Conservation (phyloP, 106 monocot species). For the Allium sativum region DNA sequence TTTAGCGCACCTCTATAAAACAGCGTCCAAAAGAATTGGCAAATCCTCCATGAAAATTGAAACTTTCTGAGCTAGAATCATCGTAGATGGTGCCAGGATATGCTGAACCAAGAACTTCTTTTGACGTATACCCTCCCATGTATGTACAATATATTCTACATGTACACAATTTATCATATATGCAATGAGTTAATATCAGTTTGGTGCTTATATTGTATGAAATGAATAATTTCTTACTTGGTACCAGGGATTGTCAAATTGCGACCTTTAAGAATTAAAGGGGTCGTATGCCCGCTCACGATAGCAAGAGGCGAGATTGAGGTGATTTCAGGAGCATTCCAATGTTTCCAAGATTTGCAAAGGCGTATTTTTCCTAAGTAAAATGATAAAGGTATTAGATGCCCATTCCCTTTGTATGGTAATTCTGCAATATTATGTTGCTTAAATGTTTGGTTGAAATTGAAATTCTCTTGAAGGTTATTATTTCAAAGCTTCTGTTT, state of each 20-base stretch:
- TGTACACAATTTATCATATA: neutral
- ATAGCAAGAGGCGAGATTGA: constrained; percentile 79
- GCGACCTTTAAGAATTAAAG: constrained; percentile 61
- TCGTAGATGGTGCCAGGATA: constrained; percentile 42
- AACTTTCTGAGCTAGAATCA: constrained; percentile 30
- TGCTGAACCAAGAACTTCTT: constrained; percentile 33
- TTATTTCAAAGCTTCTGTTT: neutral
- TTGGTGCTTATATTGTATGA: neutral
- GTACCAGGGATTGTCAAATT: constrained; percentile 80
- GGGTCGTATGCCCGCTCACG: constrained; percentile 56
- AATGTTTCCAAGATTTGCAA: constrained; percentile 73
- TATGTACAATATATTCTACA: constrained; percentile 58
- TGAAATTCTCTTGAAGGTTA: neutral
- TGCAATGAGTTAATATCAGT: neutral
- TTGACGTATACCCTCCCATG: constrained; percentile 45
- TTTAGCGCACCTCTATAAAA: constrained; percentile 42
- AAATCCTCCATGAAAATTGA: constrained; percentile 28
- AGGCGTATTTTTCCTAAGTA: constrained; percentile 49
- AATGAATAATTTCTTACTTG: constrained; percentile 35
- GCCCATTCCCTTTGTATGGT: too few relatives aligned
- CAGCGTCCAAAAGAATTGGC: constrained; percentile 40
- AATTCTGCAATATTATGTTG: too few relatives aligned
- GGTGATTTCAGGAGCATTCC: constrained; percentile 70
- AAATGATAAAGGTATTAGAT: neutral
- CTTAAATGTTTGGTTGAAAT: too few relatives aligned